These are phyloP conservation scores for Abelmoschus esculentus DNA, from an alignment of 345 rosid species.

Conservation along the genomic window DNA sequence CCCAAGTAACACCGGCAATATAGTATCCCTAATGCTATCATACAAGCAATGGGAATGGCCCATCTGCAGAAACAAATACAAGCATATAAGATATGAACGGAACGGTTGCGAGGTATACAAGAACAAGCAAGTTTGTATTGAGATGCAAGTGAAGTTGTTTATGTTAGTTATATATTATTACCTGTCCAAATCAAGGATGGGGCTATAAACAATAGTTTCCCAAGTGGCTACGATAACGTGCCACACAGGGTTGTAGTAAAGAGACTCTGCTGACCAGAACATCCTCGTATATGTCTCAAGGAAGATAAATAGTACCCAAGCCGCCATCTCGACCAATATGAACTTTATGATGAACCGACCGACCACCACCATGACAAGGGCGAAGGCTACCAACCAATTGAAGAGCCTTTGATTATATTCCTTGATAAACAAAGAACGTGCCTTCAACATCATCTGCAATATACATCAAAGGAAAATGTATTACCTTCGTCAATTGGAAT, in stretches of 20 bases:
- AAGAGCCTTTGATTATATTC: constrained; percentile 93
- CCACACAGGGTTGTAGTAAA: constrained; percentile 92
- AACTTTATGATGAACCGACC: constrained; percentile 91
- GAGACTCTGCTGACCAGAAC: constrained; percentile 97
- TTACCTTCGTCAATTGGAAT: background rate
- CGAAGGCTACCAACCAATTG: constrained; percentile 95
- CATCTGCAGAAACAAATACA: constrained; percentile 47
- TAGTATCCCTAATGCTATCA: constrained; percentile 41
- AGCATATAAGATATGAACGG: background rate
- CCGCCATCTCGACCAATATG: constrained; percentile 82
- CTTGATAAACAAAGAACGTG: constrained; percentile 75
- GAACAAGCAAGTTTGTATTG: background rate
- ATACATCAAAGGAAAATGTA: background rate
- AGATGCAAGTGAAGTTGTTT: background rate
- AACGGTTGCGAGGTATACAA: background rate
- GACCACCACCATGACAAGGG: constrained; percentile 89
- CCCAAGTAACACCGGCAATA: constrained; percentile 80
- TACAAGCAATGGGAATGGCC: constrained; percentile 68
- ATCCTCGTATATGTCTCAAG: constrained; percentile 91
- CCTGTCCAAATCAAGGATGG: constrained; percentile 95
- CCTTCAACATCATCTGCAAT: constrained; percentile 81
- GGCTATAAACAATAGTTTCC: constrained; percentile 93
- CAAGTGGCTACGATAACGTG: constrained; percentile 80
- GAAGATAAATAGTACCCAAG: constrained; percentile 94
- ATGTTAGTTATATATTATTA: constrained; percentile 13